phyloP scores from a whole-genome alignment of 2,329 filamentous ascomycete species.

The Dothideomycetes sp. region DNA sequence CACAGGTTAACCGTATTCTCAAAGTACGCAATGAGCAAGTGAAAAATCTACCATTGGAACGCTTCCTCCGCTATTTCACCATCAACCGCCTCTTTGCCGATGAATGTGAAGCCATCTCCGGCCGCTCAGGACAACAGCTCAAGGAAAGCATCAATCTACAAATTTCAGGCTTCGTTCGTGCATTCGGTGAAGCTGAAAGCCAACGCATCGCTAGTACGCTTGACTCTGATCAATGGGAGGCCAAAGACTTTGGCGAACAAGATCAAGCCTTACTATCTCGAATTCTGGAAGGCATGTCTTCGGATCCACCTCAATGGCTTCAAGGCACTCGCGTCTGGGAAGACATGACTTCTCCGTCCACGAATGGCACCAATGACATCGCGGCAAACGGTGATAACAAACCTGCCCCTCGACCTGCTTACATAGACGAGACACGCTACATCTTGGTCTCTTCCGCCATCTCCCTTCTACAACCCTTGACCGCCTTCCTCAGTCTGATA shows the following conservation, averaged over 20 bases:
- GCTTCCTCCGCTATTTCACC: slow-evolving; percentile 73
- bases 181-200: slow-evolving; percentile 61
- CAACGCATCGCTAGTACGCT: slow-evolving; percentile 67
- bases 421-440: slow-evolving; percentile 76
- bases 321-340: slow-evolving; percentile 48
- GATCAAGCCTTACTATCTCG: slow-evolving; percentile 52
- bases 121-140: slow-evolving; percentile 63
- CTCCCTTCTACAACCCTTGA: slow-evolving; percentile 70
- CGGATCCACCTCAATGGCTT: slow-evolving; percentile 59
- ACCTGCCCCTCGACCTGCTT: slow-evolving; percentile 40
- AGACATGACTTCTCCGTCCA: slow-evolving; percentile 23
- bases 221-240: slow-evolving; percentile 72
- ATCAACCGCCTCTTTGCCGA: slow-evolving; percentile 76
- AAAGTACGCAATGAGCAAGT: slow-evolving; percentile 70
- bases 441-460: slow-evolving; percentile 78
- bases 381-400: slow-evolving; percentile 17
- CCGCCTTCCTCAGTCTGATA: slow-evolving; percentile 73
- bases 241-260: slow-evolving; percentile 61
- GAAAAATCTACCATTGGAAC: slow-evolving; percentile 54
- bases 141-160: slow-evolving; percentile 75
- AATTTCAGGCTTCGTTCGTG: slow-evolving; percentile 69
- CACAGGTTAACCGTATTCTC: slow-evolving; percentile 63
- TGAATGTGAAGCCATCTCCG: slow-evolving; percentile 77
- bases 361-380: slow-evolving; percentile 29
- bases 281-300: slow-evolving; percentile 61